Evolutionary conservation across 2,329 filamentous ascomycete genomes (phyloP), one percentile per base, ranked within the genome.

Genomic region (Chaetomium olivaceum): DNA sequence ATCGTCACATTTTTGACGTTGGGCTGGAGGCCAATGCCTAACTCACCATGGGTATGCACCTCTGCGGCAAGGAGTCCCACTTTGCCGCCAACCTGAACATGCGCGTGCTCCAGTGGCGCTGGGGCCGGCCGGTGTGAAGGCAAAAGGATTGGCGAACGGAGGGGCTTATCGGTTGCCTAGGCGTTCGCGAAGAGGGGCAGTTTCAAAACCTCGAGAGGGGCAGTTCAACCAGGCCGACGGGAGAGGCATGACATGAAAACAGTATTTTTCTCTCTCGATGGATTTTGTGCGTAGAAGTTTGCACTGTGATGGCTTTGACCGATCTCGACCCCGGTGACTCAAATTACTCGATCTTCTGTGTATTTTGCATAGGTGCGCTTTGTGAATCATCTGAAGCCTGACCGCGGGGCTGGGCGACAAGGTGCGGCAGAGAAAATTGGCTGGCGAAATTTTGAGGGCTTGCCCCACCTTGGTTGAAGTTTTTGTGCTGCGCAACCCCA

Each of bases 401-500:
- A 62, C 59, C 36, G 65, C 58, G 65, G 66, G 66, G 65, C 56
- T 57, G 62, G 69, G 64, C 70, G 65, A 69, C 65, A 68, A 68
- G 65, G 66, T 61, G 66, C 64, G 68, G 65, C 66, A 63, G 68
- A n/a, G 68, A 67, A 62, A 62, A 62, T 54, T 61, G 21, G 43
- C 43, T 59, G 33, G 55, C 33, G 52, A 63, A 68, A 59, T 68
- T 69, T 43, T 64, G 67, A 71, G 69, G 69, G 70, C 64, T 70
- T 67, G 69, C 64, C 68, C 70, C 70, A 71, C 70, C 56, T 67
- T 60, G 12, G 33, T 27, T 63, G 66, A 70, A 68, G 68, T 70
- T 70, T 71, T 71, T 70, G 63, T 71, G 67, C 58, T 67, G 48
- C 62, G 63, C 62, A 56, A 67, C 69, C 66, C 69, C 69, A 70